phyloP scores from a whole-genome alignment of 495 filamentous ascomycete species.

The Clavariopsis aquatica region DNA sequence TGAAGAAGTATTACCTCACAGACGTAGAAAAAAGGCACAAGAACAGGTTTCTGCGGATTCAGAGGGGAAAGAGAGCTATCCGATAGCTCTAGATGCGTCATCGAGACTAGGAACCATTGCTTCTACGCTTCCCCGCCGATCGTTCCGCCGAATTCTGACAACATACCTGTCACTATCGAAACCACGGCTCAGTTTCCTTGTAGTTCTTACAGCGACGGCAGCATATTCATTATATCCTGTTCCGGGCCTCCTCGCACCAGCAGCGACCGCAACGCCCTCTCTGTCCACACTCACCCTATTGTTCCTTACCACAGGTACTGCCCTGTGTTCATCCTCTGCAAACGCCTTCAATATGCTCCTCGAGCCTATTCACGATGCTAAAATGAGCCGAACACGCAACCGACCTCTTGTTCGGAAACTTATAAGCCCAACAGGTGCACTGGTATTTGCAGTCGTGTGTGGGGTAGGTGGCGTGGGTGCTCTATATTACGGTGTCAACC shows the following conservation, averaged over 20 bases:
- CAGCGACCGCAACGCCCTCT: constrained; percentile 73
- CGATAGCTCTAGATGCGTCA: constrained; percentile 79
- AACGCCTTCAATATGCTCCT: constrained; percentile 98
- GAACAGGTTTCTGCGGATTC: constrained; percentile 20
- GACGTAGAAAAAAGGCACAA: constrained; percentile 41
- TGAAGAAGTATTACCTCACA: constrained; percentile 42
- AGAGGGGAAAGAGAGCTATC: constrained; percentile 27
- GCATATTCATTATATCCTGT: constrained; percentile 93
- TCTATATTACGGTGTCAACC: constrained; percentile 88
- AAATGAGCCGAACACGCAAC: constrained; percentile 89
- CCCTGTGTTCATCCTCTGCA: constrained; percentile 79
- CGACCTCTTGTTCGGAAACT: constrained; percentile 84
- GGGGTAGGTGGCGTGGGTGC: constrained; percentile 65
- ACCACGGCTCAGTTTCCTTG: constrained; percentile 86
- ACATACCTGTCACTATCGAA: constrained; percentile 90
- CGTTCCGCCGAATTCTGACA: constrained; percentile 74
- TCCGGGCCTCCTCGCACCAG: constrained; percentile 69
- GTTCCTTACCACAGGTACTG: constrained; percentile 87
- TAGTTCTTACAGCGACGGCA: constrained; percentile 87
- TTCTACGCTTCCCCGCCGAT: constrained; percentile 63
- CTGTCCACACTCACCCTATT: constrained; percentile 86
- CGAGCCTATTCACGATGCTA: constrained; percentile 84
- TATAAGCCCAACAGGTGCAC: constrained; percentile 70
- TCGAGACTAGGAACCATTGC: constrained; percentile 74
- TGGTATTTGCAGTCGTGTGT: constrained; percentile 73